These are phyloP conservation scores for Cucumis melo DNA, from an alignment of 306 rosid genomes.

Conservation along the genomic window DNA sequence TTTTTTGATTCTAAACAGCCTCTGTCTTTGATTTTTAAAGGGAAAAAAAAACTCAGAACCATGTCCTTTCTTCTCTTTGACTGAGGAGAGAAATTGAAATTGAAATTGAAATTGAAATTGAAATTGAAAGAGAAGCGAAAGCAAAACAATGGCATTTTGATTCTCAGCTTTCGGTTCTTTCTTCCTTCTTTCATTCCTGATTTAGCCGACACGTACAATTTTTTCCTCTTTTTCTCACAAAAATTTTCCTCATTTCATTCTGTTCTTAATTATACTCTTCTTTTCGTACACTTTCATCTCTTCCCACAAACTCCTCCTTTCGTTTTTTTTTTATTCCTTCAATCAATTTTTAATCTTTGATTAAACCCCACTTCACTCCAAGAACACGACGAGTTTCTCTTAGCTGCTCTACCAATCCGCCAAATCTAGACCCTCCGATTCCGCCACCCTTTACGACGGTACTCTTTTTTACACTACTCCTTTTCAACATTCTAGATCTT, in stretches of 20 bases:
- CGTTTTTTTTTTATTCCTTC: neutral
- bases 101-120: neutral
- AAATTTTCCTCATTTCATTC: neutral
- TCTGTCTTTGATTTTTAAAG: slow-evolving; percentile 15
- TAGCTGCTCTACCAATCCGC: slow-evolving; percentile 20
- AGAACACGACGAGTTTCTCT: slow-evolving; percentile 8
- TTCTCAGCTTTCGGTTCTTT: slow-evolving; percentile 73
- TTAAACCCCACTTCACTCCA: neutral
- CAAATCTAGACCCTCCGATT: slow-evolving; percentile 29
- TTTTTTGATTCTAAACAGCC: slow-evolving; percentile 9
- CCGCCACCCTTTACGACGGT: neutral
- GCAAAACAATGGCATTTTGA: slow-evolving; percentile 5
- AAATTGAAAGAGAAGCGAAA: neutral
- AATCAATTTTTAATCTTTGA: neutral
- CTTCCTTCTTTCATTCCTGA: slow-evolving; percentile 10
- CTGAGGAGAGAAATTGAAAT: slow-evolving; percentile 12
- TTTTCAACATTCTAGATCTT: slow-evolving; percentile 17
- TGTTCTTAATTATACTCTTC: neutral
- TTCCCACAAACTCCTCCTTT: neutral
- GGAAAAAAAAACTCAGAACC: neutral
- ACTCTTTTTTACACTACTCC: slow-evolving; percentile 20
- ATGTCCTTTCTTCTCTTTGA: slow-evolving; percentile 22
- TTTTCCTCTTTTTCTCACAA: neutral
- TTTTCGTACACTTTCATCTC: neutral
- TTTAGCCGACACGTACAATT: slow-evolving; percentile 16